Base-by-base conservation (phyloP, 305 asterid genomes). In the Fraxinus platypoda region DNA sequence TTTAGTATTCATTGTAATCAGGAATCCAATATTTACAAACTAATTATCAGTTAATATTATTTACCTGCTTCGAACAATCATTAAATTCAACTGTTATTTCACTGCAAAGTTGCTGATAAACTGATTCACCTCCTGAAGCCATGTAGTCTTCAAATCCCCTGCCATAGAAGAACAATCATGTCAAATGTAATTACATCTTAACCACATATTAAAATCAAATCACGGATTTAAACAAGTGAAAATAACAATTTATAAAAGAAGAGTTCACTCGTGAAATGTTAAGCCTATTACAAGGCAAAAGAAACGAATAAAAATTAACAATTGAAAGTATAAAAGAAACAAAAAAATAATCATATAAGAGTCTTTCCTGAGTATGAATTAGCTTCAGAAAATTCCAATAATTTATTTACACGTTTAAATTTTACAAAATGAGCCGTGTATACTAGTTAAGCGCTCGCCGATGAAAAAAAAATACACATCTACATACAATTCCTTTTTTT, bases 21-120 rank as follows among this genome's bases (percentile, higher is more conserved):
- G 43, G 33, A 54, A 83, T 71, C 31, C 38, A 72, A 34, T 15
- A 17, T 9, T 82, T 81, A 13, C 62, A 31, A 23, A 38, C 46
- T 11, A 57, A 26, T 30, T 25, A 57, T 23, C 57, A 43, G 68
- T 73, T 17, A 80, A 62, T 34, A 31, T 66, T 41, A 88, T 91
- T 84, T 37, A 92, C 98, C 93, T 94, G 94, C 87, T 89, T 93
- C 11, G 99, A 95, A 85, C 98, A 95, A 80, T 95, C 95, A 85
- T 86, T 94, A 83, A 95, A 95, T 81, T 95, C 99, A 43, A 82
- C 86, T 57, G 99, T 94, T 43, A 95, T 92, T 88, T 90, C 94
- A 76, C 92, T 86, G 88, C 99, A 95, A 85, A 95, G 94, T 91
- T 94, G 89, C 83, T 91, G 98, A 87, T 92, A 95, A 87, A 97